Conservation (phyloP, 805 yeast genomes). For the Hermanozyma aechmeae region DNA sequence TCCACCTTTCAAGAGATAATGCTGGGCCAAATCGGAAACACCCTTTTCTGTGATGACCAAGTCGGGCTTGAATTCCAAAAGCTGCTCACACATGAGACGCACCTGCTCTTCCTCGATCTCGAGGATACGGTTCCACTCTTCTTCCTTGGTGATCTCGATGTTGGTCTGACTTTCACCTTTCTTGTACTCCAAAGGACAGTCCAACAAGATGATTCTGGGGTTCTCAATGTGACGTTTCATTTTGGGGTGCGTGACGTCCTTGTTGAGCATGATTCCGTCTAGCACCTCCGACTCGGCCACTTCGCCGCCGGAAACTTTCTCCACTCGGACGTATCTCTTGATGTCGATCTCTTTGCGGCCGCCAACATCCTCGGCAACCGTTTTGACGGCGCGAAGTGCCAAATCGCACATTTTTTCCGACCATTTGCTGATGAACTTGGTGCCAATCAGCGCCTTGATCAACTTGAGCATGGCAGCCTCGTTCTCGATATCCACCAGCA, state of each 20-base stretch:
- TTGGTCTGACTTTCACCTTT: constrained; percentile 99
- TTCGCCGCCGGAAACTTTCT: constrained; percentile 97
- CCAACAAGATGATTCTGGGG: constrained; percentile 82
- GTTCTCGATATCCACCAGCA: constrained; percentile 73
- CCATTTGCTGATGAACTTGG: constrained; percentile 91
- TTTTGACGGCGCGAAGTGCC: constrained; percentile 80
- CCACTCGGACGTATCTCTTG: constrained; percentile 87
- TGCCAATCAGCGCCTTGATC: constrained; percentile 88
- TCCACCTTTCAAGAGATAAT: constrained; percentile 86
- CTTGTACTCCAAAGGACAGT: constrained; percentile 96
- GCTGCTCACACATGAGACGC: constrained; percentile 73
- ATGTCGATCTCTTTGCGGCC: constrained; percentile 79
- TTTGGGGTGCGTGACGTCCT: constrained; percentile 98
- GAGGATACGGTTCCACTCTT: constrained; percentile 90
- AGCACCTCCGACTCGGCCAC: constrained; percentile 81
- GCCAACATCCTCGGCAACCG: constrained; percentile 55
- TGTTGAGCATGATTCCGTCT: constrained; percentile 87
- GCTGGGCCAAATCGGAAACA: constrained; percentile 96
- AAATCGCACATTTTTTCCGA: constrained; percentile 82
- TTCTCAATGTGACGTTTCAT: constrained; percentile 86
- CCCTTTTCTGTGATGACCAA: constrained; percentile 97
- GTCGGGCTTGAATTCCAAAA: constrained; percentile 81
- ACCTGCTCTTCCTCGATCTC: constrained; percentile 98
- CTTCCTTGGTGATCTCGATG: constrained; percentile 92
- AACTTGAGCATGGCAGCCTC: constrained; percentile 81